phyloP scores from a whole-genome alignment of 257 asterid genomes.

The Solanum infundibuliforme region DNA sequence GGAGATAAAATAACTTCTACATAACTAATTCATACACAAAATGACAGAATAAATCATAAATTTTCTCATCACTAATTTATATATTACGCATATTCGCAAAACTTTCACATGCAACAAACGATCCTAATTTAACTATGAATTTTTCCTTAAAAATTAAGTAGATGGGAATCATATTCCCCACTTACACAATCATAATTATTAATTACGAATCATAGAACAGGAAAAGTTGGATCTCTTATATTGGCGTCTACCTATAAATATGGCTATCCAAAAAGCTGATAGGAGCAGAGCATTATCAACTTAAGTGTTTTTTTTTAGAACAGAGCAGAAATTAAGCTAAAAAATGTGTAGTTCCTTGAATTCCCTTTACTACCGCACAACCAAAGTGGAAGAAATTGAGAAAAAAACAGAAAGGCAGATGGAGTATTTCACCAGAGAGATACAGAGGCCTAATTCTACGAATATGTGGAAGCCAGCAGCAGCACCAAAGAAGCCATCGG shows the following conservation, averaged over 20 bases:
- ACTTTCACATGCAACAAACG: neutral
- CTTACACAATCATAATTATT: neutral
- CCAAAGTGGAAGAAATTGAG: neutral
- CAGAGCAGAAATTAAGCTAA: neutral
- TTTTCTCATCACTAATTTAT: neutral
- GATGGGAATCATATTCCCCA: neutral
- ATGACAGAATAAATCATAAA: no score
- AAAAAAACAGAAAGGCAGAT: neutral
- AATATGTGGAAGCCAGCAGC: neutral
- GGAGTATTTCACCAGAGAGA: neutral
- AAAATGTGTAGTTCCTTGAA: neutral
- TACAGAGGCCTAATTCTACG: neutral
- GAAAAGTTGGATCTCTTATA: neutral
- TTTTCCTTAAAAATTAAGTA: neutral
- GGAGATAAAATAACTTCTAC: neutral
- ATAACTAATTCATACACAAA: neutral
- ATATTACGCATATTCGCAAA: no score
- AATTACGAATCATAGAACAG: neutral
- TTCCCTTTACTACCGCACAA: neutral
- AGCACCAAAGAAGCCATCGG: slow-evolving; percentile 18
- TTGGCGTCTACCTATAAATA: neutral
- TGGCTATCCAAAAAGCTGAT: neutral
- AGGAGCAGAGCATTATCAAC: neutral
- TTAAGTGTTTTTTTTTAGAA: no score
- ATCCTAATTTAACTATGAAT: neutral